Evolutionary conservation across 176 grass and related monocot species (phyloP).

Genomic region (Aegilops longissima): DNA sequence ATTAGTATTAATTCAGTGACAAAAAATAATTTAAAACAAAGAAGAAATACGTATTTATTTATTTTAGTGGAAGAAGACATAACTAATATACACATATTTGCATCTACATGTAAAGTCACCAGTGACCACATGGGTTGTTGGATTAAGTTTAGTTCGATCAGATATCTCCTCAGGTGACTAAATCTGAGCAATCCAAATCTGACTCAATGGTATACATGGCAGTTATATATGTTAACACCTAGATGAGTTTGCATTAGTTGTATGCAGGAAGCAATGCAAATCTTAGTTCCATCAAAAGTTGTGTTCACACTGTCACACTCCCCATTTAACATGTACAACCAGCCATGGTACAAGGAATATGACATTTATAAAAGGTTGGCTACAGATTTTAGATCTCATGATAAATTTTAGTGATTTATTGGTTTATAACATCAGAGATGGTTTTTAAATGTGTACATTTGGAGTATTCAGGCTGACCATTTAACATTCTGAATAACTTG

Average conservation of each 20-base stretch:
- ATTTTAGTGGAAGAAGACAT: neutral
- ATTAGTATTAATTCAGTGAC: neutral
- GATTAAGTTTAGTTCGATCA: neutral
- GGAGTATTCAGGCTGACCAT: slow-evolving; percentile 1
- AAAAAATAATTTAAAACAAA: neutral
- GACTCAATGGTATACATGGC: neutral
- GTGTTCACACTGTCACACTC: neutral
- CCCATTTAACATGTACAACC: neutral
- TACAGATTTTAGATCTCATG: neutral
- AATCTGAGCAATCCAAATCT: neutral
- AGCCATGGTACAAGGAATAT: slow-evolving; percentile 6
- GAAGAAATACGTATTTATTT: neutral
- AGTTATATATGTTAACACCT: neutral
- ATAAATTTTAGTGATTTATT: neutral
- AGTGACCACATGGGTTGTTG: neutral
- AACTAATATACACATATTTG: neutral
- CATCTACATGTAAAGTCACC: slow-evolving; percentile 8
- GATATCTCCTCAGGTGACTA: neutral
- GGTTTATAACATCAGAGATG: slow-evolving; percentile 27
- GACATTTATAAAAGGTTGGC: neutral
- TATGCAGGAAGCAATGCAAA: neutral
- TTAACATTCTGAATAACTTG: slow-evolving; percentile 9
- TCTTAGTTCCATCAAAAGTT: neutral
- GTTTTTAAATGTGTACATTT: neutral
- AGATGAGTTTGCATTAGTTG: neutral